Conservation (phyloP, 441 rosid species). For the Macaranga tanarius region DNA sequence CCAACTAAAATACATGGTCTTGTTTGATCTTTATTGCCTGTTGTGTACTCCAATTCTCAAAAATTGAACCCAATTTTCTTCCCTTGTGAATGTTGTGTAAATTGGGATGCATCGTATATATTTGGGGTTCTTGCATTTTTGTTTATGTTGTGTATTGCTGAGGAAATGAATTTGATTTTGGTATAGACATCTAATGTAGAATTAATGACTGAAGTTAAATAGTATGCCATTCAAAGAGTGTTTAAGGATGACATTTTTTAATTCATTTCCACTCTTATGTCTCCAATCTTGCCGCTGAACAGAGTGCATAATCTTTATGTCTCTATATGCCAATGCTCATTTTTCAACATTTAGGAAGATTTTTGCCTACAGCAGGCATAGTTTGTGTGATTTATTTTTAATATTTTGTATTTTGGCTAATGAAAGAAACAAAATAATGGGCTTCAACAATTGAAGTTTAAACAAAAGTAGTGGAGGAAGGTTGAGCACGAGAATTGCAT, state of each 20-base stretch:
- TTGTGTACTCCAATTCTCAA: slow-evolving; percentile 6
- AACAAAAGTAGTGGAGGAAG: too few relatives aligned
- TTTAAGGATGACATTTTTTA: background rate
- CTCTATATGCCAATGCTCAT: too few relatives aligned
- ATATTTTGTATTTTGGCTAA: too few relatives aligned
- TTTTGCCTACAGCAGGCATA: too few relatives aligned
- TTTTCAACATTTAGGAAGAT: too few relatives aligned
- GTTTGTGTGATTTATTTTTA: too few relatives aligned
- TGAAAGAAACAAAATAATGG: too few relatives aligned
- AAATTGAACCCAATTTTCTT: slow-evolving; percentile 7
- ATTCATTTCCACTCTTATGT: background rate
- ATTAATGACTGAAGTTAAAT: background rate
- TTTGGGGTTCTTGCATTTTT: background rate
- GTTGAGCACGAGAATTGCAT: background rate
- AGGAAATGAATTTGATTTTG: slow-evolving; percentile 16
- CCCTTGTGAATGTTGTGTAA: slow-evolving; percentile 26
- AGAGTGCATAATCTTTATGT: too few relatives aligned
- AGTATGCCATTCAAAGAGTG: background rate
- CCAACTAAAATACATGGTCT: slow-evolving; percentile 1
- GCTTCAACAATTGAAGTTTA: too few relatives aligned
- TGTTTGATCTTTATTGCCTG: slow-evolving; percentile 17
- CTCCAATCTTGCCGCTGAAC: background rate
- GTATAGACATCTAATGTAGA: slow-evolving; percentile 11
- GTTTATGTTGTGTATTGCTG: background rate
- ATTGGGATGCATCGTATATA: slow-evolving; percentile 25